A percentile compares a stretch with the other conserved stretches of the same genome.
These are phyloP conservation scores for Quercus berberidifolia DNA, from an alignment of 306 rosid species.

Conservation along the genomic window DNA sequence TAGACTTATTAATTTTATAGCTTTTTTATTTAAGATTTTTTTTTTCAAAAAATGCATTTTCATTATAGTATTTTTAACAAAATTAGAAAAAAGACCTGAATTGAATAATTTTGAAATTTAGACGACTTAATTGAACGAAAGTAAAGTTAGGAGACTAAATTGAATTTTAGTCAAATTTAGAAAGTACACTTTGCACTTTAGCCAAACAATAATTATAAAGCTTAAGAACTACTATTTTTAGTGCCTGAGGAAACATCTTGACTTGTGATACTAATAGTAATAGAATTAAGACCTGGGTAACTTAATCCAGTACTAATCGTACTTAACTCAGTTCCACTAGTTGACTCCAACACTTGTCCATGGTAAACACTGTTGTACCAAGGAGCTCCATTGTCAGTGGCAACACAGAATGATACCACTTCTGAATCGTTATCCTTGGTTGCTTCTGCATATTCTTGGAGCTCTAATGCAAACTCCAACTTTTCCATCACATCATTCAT, in stretches of 20 bases:
- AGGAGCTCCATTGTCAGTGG: not conserved
- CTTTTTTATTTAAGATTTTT: too few species aligned
- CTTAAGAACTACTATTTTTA: not conserved
- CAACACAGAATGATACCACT: not conserved
- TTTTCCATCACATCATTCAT: conserved; percentile 67
- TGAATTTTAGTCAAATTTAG: too few species aligned
- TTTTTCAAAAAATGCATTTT: too few species aligned
- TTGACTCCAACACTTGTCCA: not conserved
- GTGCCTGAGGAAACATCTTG: too few species aligned
- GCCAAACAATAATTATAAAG: not conserved
- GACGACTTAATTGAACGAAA: too few species aligned
- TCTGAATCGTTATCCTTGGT: not conserved
- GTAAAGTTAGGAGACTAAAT: too few species aligned
- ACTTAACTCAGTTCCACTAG: not conserved
- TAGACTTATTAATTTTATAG: too few species aligned
- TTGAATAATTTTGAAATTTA: too few species aligned
- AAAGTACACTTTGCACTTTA: too few species aligned
- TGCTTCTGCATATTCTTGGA: conserved; percentile 15
- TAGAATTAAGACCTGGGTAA: not conserved
- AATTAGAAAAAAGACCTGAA: too few species aligned
- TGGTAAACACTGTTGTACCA: not conserved
- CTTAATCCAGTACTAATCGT: not conserved
- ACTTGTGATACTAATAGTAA: not conserved
- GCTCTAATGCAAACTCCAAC: conserved; percentile 50
- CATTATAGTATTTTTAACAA: too few species aligned